Evolutionary conservation across 371 early-diverging fungal genomes (phyloP), one percentile per base, ranked within the genome.

Genomic region (Actinomortierella wolfii): DNA sequence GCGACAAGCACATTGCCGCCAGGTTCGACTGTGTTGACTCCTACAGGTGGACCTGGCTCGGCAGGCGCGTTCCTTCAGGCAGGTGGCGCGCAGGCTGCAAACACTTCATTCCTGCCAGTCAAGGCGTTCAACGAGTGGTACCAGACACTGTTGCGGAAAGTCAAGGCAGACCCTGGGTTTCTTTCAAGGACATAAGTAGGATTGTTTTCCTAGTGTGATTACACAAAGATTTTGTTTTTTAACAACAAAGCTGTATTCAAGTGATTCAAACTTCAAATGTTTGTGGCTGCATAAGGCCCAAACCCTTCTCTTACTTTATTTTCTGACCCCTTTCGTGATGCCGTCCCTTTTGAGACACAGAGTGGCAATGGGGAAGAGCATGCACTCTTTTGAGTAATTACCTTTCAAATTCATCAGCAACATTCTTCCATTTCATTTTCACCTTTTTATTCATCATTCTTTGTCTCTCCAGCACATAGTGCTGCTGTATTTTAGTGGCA

Each of bases 51-150:
- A 57, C 51, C 78, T 55, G 68, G 73, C 59, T 71, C 70, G 14
- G 64, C 70, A 5, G 54, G 53, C 26, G 46, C 18, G 26, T 61
- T 61, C 29, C 49, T 70, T 13, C 47, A 47, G 20, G 47, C 58
- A 42, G 43, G 25, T 13, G 51, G 25, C 24, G 20, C 29, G 15
- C 28, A 40, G 45, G 57, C 29, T 0, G 47, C 21, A 2, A 24
- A 24, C 21, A 67, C 78, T 46, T 83, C 81, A 7, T 85, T 68
- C 67, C 56, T 90, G 59, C 89, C 91, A 1, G 67, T 87, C 45
- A 87, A 91, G 80, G 87, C 89, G 1, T 89, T 96, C 57, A 90
- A 93, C 49, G 90, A 94, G n/a, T 96, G 96, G 96, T 95, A 87
- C 71, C 83, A 82, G 44, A 79, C 78, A 25, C 81, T 88, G 18